These are phyloP conservation scores for Rhododendron ovatum DNA, from an alignment of 148 eudicot genomes.

Conservation along the genomic window DNA sequence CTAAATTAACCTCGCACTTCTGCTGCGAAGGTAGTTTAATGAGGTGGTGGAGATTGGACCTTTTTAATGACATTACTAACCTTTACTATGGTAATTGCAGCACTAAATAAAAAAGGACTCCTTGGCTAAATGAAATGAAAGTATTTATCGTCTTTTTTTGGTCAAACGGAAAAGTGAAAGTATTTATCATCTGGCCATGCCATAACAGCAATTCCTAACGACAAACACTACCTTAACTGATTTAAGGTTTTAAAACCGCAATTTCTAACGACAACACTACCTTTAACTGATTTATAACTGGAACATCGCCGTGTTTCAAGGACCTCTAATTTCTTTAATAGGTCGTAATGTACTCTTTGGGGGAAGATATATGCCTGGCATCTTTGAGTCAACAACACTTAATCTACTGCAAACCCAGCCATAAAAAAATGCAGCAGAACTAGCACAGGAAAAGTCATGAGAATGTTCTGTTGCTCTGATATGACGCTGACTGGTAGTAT, in stretches of 20 bases:
- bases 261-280: too few relatives aligned
- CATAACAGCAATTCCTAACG: not conserved
- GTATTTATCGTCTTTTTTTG: too few relatives aligned
- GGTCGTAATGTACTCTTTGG: not conserved
- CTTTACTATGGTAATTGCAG: not conserved
- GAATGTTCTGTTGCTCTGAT: not conserved
- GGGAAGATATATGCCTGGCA: too few relatives aligned
- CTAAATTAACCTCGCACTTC: not conserved
- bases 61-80: not conserved
- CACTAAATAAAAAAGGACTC: not conserved
- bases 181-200: not conserved
- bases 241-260: not conserved
- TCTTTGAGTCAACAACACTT: not conserved
- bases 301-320: not conserved
- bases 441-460: not conserved
- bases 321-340: not conserved
- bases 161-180: too few relatives aligned
- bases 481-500: not conserved
- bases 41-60: not conserved
- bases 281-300: too few relatives aligned
- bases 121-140: not conserved
- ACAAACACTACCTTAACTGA: not conserved
- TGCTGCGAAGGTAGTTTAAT: not conserved
- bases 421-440: slow-evolving; percentile 1
- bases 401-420: not conserved